Evolutionary conservation across 129 eudicot genomes (phyloP), one percentile per base, ranked within the genome.

Genomic region (Deinandra increscens): DNA sequence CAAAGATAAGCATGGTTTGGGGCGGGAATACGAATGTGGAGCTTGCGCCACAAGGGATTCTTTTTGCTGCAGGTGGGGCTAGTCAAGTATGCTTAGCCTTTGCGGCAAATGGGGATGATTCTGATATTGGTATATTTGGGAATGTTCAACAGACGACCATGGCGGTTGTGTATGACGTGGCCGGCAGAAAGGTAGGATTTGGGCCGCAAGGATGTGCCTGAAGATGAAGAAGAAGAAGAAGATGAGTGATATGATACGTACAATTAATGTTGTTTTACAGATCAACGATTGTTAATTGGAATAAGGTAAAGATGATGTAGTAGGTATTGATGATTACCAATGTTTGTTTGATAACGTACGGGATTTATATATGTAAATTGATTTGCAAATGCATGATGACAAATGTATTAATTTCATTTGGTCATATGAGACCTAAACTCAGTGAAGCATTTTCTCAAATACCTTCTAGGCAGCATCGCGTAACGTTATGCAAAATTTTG

Each of bases 41-140:
- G 9, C 15, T 88, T 31, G 62, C 36, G 18, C 26, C 68, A 1
- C 12, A 60, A 8, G 93, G 92, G 62, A 80, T 75, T 3, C 49
- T 91, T 5, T 33, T 66, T 4, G 64, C n/a, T 4, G 64, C n/a
- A 0, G 36, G 17, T 4, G 48, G 42, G 5, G 0, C 10, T 1
- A 54, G 77, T 4, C 72, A 70, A 26, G 79, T 75, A 10, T 91
- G 97, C 70, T 64, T 91, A 45, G 96, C 96, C 7, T 91, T 87
- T 55, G 92, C 97, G 0, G 82, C 74, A 13, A 88, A 91, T 23
- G 50, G 58, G 0, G 85, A 74, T 20, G 84, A 71, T 11, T 33
- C 70, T 2, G 85, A 75, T 60, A 73, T 65, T 44, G 80, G 75
- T 0, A 91, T 91, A 0, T 78, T 79, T 6, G 97, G 92, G 26